Evolutionary conservation across 2,329 filamentous ascomycete genomes (phyloP), one percentile per base, ranked within the genome.

Genomic region (Colletotrichum eremochloae): DNA sequence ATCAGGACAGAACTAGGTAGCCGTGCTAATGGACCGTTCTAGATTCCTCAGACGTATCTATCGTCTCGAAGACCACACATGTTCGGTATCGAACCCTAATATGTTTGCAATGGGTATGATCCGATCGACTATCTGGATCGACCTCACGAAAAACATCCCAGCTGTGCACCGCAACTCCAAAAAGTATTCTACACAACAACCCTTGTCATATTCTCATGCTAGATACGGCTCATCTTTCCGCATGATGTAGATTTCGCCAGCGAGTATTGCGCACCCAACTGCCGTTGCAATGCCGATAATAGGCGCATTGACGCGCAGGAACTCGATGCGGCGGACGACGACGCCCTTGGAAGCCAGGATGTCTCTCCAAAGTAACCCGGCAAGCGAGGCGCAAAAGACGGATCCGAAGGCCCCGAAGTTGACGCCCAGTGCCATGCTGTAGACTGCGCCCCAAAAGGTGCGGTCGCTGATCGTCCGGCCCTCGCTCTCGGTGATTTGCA

Each of bases 381-480:
- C 92, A 1, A 94, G 80, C 0, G 91, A 93, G 0, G 91, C 92
- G 74, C 90, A 93, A 75, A 94, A 93, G 0, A 91, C 90, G 0
- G 89, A 89, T 77, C 91, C 93, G 77, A 94, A 94, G 0, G 92
- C 92, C 5, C 92, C 92, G 68, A 90, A 94, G 79, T 94, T 94
- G 72, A 94, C 90, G 2, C 92, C 92, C 0, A 94, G 81, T 0
- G 92, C 92, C 91, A 94, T 93, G 79, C 88, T 89, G 79, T 94
- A 94, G 0, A 94, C 88, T 0, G 92, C 92, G 0, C 88, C 92
- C 92, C 91, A 94, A 78, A 93, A 93, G 0, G 88, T 92, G 4
- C 92, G 86, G 55, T 93, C 82, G 15, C 83, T 87, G 60, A 94
- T 92, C 0, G 0, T 84, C 79, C 1, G 78, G 80, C 0, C 81